These are phyloP conservation scores for Diversispora epigaea DNA, from an alignment of 192 early-diverging fungal genomes.

Conservation along the genomic window DNA sequence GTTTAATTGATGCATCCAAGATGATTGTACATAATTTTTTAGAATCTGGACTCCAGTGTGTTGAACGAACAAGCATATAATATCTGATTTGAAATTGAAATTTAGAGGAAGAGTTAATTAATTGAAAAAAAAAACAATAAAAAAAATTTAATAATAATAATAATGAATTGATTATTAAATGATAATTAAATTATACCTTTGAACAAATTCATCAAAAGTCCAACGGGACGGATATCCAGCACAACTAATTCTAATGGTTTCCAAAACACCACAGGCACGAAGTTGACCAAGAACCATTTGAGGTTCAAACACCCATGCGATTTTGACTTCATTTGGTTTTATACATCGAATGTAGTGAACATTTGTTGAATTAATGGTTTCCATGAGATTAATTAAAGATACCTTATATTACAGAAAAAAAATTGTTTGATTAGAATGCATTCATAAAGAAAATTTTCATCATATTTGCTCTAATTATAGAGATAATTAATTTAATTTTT, in stretches of 20 bases:
- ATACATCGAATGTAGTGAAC: slow-evolving; percentile 98
- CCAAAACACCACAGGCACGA: slow-evolving; percentile 97
- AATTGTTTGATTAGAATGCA: background rate
- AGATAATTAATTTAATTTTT: background rate
- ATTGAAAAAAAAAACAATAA: slow-evolving; percentile 36
- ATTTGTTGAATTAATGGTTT: slow-evolving; percentile 89
- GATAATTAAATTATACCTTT: slow-evolving; percentile 47
- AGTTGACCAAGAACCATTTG: slow-evolving; percentile 92
- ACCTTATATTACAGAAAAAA: slow-evolving; percentile 30
- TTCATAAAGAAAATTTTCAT: background rate
- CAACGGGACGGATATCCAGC: slow-evolving; percentile 94
- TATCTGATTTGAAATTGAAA: slow-evolving; percentile 34
- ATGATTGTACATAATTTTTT: slow-evolving; percentile 62
- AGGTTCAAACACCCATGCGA: slow-evolving; percentile 90
- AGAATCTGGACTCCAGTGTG: slow-evolving; percentile 57
- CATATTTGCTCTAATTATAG: background rate
- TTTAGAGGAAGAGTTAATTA: background rate
- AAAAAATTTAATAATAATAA: slow-evolving; percentile 55
- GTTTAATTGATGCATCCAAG: slow-evolving; percentile 65
- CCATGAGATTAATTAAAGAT: slow-evolving; percentile 92
- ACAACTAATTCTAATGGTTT: slow-evolving; percentile 98
- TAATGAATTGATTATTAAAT: slow-evolving; percentile 25
- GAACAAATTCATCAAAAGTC: slow-evolving; percentile 88
- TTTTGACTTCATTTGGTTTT: slow-evolving; percentile 96
- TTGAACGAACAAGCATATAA: slow-evolving; percentile 58